Conservation (phyloP, 768 basidiomycete species). For the Austroboletus festivus region DNA sequence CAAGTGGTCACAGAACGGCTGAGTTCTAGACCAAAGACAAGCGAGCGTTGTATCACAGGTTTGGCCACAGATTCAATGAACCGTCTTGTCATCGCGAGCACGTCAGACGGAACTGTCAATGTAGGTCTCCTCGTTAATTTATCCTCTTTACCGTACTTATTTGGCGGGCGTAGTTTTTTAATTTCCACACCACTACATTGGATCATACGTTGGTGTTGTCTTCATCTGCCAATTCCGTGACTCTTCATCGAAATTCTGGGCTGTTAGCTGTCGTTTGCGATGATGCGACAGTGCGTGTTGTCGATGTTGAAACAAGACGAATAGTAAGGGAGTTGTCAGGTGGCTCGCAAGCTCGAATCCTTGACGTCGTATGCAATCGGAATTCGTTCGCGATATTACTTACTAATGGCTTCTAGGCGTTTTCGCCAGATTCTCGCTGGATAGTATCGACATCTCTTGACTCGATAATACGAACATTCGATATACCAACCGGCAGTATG, state of each 20-base stretch:
- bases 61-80: conserved; percentile 86
- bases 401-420: conserved; percentile 53
- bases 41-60: conserved; percentile 68
- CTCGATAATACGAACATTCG: conserved; percentile 90
- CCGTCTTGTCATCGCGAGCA: conserved; percentile 73
- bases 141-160: neutral
- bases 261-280: conserved; percentile 82
- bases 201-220: conserved; percentile 65
- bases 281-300: conserved; percentile 77
- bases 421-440: conserved; percentile 96
- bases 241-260: conserved; percentile 81
- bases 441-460: conserved; percentile 85
- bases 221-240: conserved; percentile 65
- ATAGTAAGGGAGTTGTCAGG: conserved; percentile 81
- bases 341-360: conserved; percentile 78
- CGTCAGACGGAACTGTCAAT: conserved; percentile 85
- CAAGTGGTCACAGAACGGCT: conserved; percentile 47
- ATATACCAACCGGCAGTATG: conserved; percentile 87
- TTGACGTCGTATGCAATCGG: conserved; percentile 72
- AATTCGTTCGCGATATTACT: neutral
- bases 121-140: conserved; percentile 43
- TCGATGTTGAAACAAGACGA: conserved; percentile 88
- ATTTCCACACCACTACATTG: conserved; percentile 84
- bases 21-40: conserved; percentile 40
- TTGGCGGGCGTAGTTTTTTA: conserved; percentile 71